Conservation (phyloP, 2,329 filamentous ascomycete species). For the Epicoccum sorghinum region DNA sequence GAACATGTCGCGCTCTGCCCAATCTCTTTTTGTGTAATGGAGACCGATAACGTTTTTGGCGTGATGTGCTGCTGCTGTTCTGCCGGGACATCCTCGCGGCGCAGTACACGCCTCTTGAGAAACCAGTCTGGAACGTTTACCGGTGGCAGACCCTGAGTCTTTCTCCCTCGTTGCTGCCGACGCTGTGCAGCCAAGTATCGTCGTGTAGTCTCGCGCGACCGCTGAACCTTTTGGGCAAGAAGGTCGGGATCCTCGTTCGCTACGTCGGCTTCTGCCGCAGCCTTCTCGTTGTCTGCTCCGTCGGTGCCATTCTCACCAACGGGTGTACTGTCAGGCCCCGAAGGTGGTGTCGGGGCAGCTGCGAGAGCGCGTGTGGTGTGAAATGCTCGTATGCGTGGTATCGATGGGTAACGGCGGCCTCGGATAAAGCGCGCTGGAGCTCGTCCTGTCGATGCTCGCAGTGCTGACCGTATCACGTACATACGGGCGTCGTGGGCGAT, state of each 20-base stretch:
- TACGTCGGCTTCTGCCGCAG: constrained; percentile 27
- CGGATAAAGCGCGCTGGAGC: constrained; percentile 45
- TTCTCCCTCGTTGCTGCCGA: constrained; percentile 42
- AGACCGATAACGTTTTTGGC: constrained; percentile 27
- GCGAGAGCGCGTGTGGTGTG: constrained; percentile 41
- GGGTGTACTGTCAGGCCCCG: constrained; percentile 37
- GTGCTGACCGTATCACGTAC: constrained; percentile 50
- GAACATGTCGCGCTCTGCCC: constrained; percentile 34
- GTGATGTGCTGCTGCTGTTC: constrained; percentile 16
- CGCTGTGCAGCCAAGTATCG: constrained; percentile 44
- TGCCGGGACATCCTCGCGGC: constrained; percentile 41
- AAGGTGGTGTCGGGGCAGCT: constrained; percentile 35
- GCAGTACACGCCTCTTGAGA: constrained; percentile 57
- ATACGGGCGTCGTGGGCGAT: constrained; percentile 40
- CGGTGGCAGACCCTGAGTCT: constrained; percentile 44
- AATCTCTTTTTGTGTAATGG: constrained; percentile 30
- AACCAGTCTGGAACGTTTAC: constrained; percentile 64
- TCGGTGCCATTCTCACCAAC: constrained; percentile 29
- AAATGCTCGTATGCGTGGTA: constrained; percentile 40
- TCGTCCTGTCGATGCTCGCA: constrained; percentile 49
- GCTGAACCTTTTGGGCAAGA: constrained; percentile 45
- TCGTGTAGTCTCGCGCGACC: constrained; percentile 41
- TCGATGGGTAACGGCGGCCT: constrained; percentile 44
- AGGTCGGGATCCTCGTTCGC: constrained; percentile 41
- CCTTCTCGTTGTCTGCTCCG: constrained; percentile 27